Percentiles rank a stretch among this genome's conserved stretches.
Evolutionary conservation across 176 grass and related monocot genomes (phyloP).

Genomic region (Aegilops bicornis): DNA sequence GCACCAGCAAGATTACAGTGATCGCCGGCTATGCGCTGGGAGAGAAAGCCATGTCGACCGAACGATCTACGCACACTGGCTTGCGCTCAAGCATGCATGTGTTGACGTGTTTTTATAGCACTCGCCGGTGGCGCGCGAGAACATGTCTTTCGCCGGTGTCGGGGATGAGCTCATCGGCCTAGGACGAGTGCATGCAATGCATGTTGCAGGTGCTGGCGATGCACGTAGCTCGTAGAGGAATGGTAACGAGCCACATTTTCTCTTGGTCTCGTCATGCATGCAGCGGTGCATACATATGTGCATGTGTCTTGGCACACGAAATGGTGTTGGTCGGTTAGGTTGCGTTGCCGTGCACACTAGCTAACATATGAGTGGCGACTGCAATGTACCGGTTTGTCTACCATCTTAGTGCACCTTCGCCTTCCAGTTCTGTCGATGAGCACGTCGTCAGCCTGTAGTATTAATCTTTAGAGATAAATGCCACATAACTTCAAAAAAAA

Average conservation of each 20-base stretch:
- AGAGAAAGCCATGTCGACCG: not conserved
- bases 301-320: not conserved
- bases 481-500: too few species aligned
- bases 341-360: slow-evolving; percentile 21
- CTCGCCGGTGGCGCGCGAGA: not conserved
- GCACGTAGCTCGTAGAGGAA: not conserved
- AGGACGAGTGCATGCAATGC: not conserved
- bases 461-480: too few species aligned
- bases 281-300: not conserved
- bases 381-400: not conserved
- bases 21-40: not conserved
- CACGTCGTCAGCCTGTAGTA: too few species aligned
- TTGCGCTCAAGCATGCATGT: too few species aligned
- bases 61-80: not conserved
- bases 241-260: slow-evolving; percentile 22
- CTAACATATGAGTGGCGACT: not conserved
- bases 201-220: not conserved
- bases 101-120: not conserved
- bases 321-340: not conserved
- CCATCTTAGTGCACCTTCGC: too few species aligned
- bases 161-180: not conserved
- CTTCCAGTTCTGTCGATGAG: too few species aligned
- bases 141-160: not conserved
- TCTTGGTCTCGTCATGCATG: not conserved
- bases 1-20: not conserved